Conservation (phyloP, 208 protist species). For the Trichomonas tenax region DNA sequence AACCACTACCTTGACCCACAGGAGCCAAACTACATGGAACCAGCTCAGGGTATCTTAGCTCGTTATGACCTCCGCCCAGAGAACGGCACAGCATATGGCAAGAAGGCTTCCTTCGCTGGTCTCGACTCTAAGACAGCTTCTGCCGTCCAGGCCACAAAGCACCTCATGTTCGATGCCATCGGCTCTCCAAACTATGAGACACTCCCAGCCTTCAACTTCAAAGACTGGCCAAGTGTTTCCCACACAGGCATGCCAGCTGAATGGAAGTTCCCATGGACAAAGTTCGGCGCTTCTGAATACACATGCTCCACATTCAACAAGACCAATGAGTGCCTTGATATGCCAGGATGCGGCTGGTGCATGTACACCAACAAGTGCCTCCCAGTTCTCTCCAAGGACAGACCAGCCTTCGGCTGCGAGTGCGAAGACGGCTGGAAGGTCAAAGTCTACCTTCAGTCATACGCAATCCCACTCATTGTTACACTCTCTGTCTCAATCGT, state of each 20-base stretch:
- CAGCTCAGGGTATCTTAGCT: not conserved
- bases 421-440: not conserved
- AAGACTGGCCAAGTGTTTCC: not conserved
- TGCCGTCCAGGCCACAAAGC: no score
- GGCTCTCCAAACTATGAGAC: not conserved
- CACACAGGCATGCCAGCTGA: not conserved
- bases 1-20: not conserved
- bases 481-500: not conserved
- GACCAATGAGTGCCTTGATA: not conserved
- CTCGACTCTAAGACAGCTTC: not conserved
- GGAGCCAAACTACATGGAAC: not conserved
- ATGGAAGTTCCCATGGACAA: not conserved
- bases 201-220: not conserved
- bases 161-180: not conserved
- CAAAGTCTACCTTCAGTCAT: not conserved
- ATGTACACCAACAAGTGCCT: not conserved
- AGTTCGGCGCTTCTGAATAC: not conserved
- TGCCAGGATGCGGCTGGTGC: slow-evolving; percentile 9
- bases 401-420: not conserved
- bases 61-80: slow-evolving; percentile 13
- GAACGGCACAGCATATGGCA: not conserved
- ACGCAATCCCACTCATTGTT: not conserved
- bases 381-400: not conserved
- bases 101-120: not conserved
- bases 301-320: not conserved